Base-by-base conservation (phyloP, 495 filamentous ascomycete genomes). In the Cercophora samala region DNA sequence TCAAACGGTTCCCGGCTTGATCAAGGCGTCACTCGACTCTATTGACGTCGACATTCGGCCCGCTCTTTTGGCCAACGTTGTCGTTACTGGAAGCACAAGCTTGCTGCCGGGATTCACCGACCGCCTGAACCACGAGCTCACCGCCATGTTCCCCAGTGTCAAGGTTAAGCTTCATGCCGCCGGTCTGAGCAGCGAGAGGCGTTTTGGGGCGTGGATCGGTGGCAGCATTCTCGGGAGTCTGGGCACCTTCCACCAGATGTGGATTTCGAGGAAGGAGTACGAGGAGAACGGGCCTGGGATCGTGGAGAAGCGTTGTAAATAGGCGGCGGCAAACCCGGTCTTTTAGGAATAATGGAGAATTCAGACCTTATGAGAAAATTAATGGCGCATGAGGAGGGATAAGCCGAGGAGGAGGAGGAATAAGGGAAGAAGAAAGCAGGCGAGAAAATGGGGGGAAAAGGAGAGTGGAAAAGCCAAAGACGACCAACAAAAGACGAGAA, bases 181-280 rank as follows among this genome's bases (percentile, higher is more conserved):
- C 15, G 90, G 92, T n/a, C 87, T 93, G 71, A 90, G 88, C 0
- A 87, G 88, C 15, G 95, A 99, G 85, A 80, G 95, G 61, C 87
- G 90, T 65, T 98, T 94, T 77, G 93, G 91, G 15, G 88, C 89
- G 29, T 99, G 96, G 96, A 90, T 99, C 68, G 95, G 95, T 24
- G 95, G 95, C 17, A 97, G 93, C 81, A 97, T 99, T 70, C 80
- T 98, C 72, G 94, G 90, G 3, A 97, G 93, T 79, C 77, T 99
- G 81, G 96, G 96, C 9, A 97, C 92, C n/a, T 99, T 99, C 78
- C 95, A 99, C 81, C 94, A 97, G 75, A 91, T 98, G 91, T 99
- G 95, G 95, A 93, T 99, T 68, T 92, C 89, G 19, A 88, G 81
- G 75, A 90, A 91, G 79, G 90, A 93, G 82, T 93, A 92, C 77